Evolutionary conservation across 140 eudicot species (phyloP).

Genomic region (Senecio squalidus): DNA sequence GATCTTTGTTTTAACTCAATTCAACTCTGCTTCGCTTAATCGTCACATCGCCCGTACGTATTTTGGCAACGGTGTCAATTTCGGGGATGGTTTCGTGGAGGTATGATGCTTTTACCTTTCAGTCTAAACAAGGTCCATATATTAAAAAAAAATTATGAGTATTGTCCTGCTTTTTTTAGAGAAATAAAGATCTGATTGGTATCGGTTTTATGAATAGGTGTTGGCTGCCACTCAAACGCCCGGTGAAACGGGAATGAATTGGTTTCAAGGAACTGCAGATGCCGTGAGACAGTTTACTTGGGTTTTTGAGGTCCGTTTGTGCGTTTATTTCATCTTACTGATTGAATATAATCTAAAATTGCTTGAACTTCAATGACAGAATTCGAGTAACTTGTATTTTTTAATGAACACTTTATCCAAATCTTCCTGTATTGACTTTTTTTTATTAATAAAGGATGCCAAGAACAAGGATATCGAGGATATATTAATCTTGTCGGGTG

Average conservation of each 20-base stretch:
- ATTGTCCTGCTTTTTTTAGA: too few relatives aligned
- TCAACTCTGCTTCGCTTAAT: constrained; percentile 91
- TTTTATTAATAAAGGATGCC: constrained; percentile 53
- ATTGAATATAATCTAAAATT: background rate
- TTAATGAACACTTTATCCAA: background rate
- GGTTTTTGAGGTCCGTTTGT: constrained; percentile 76
- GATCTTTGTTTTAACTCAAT: constrained; percentile 86
- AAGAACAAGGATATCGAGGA: constrained; percentile 88
- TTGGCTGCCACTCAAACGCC: constrained; percentile 95
- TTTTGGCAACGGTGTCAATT: constrained; percentile 84
- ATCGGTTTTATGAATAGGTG: constrained; percentile 38
- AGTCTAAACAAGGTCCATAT: background rate
- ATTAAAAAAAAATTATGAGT: too few relatives aligned
- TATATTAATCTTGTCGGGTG: constrained; percentile 85
- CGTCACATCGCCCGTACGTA: constrained; percentile 97
- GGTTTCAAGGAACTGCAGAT: constrained; percentile 99
- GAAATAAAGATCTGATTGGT: background rate
- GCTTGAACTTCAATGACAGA: background rate
- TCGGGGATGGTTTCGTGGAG: constrained; percentile 99
- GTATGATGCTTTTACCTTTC: constrained; percentile 21
- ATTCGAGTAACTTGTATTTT: too few relatives aligned
- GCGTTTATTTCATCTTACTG: background rate
- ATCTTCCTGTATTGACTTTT: background rate
- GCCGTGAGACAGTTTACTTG: constrained; percentile 95
- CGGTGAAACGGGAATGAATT: constrained; percentile 83